phyloP scores from a whole-genome alignment of 1,284 basidiomycete species.

The Moniliophthora roreri region DNA sequence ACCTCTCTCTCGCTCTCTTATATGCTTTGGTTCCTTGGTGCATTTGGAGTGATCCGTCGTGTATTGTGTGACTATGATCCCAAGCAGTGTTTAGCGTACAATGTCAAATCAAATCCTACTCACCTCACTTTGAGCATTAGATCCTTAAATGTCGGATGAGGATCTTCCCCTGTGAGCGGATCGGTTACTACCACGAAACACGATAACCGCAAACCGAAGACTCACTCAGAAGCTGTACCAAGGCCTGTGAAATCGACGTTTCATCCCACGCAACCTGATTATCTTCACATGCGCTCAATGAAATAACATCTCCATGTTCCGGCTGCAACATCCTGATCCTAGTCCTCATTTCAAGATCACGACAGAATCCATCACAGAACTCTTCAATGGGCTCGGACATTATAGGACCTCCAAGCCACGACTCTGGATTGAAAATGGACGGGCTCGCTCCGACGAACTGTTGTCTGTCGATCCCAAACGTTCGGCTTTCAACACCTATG shows the following conservation, averaged over 20 bases:
- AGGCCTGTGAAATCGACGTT: conserved; percentile 29
- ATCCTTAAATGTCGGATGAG: conserved; percentile 22
- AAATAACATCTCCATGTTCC: conserved; percentile 19
- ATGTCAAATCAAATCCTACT: neutral
- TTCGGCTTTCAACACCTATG: neutral
- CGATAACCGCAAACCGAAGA: neutral
- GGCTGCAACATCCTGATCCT: neutral
- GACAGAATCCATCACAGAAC: conserved; percentile 11
- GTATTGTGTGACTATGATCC: conserved; percentile 14
- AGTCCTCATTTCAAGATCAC: neutral
- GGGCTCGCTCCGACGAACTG: conserved; percentile 4
- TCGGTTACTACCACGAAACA: neutral
- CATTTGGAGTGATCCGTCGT: conserved; percentile 7
- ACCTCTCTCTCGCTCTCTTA: conserved; percentile 5
- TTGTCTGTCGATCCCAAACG: neutral
- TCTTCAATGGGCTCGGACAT: conserved; percentile 5
- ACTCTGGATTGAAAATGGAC: conserved; percentile 5
- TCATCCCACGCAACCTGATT: conserved; percentile 32
- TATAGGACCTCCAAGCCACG: neutral
- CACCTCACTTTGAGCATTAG: conserved; percentile 25
- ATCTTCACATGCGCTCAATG: conserved; percentile 32
- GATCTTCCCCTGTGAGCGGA: conserved; percentile 15
- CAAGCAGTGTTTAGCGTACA: too few relatives aligned
- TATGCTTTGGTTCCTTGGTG: conserved; percentile 9
- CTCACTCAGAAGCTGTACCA: conserved; percentile 14